A percentile compares a stretch with the other conserved stretches of the same genome.
Evolutionary conservation across 2,329 filamentous ascomycete species (phyloP).

Genomic region (Verticillium albo-atrum): DNA sequence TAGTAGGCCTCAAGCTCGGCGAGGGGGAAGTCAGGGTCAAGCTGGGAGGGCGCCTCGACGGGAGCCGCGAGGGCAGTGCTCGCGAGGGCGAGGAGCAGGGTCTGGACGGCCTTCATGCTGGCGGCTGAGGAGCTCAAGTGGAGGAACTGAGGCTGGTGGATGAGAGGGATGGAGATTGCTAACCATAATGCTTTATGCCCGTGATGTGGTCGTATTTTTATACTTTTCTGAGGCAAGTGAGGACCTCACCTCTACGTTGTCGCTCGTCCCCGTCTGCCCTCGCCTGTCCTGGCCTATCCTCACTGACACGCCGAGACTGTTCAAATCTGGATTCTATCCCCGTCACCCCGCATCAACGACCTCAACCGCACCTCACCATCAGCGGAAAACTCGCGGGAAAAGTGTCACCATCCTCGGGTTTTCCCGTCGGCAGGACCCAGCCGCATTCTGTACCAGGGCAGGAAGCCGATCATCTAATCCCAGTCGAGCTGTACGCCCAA

Average conservation of each 20-base stretch:
- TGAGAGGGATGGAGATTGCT: neutral
- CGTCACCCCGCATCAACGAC: neutral
- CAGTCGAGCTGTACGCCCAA: neutral
- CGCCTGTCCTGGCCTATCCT: neutral
- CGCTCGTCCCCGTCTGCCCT: neutral
- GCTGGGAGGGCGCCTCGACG: neutral
- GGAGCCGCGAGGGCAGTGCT: neutral
- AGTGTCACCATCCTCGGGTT: neutral
- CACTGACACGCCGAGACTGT: neutral
- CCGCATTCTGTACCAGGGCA: neutral
- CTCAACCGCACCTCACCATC: neutral
- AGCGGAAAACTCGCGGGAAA: neutral
- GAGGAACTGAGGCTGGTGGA: neutral
- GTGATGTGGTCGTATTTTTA: neutral
- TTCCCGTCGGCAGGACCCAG: neutral
- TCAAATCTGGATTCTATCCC: neutral
- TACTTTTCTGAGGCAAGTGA: neutral
- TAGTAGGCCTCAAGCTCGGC: constrained; percentile 12
- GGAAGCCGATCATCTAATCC: neutral
- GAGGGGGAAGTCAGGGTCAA: constrained; percentile 5
- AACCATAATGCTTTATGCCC: neutral
- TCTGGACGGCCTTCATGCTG: constrained; percentile 9
- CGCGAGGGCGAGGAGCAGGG: constrained; percentile 7
- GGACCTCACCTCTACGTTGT: neutral
- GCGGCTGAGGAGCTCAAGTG: neutral